Base-by-base conservation (phyloP, 148 eudicot species). In the Polygonum aviculare region DNA sequence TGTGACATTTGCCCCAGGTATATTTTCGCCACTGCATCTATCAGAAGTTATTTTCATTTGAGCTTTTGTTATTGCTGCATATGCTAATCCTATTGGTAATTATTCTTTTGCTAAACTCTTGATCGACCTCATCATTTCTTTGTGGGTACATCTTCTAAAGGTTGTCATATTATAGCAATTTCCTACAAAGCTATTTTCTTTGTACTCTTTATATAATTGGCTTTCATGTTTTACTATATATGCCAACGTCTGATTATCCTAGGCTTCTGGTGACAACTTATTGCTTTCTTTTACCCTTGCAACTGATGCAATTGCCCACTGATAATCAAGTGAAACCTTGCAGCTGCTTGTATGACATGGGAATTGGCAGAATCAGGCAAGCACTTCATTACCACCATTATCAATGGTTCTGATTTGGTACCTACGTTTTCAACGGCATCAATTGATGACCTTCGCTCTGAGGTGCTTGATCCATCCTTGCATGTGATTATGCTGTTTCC, bases 331-430 rank as follows among this genome's bases (percentile, higher is more conserved):
- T 77, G 33, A 60, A 6, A 80, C 62, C 79, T 76, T 87, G 79
- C 88, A 94, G 98, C 97, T 85, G 98, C 98, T 70, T 92, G 98
- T 80, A 90, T 94, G 98, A 94, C 98, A 40, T 92, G 95, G 98
- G 97, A 92, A 74, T 85, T 94, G 78, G 98, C 98, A 5, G 97
- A 94, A 85, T 94, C 98, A 72, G 98, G 98, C 59, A 86, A 89
- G 76, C 90, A 90, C 75, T 94, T 94, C 80, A 87, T 94, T 55
- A 85, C 96, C 48, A 89, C 98, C 69, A 81, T 94, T 76, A 86
- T 94, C 74, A 94, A 94, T 72, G 95, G 95, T 39, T 90, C 98
- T 79, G 98, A 94, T 84, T 81, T 94, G 65, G 98, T 94, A 69
- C 98, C 98, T 21, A 92, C 98, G 51, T 94, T 92, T 84, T 94